Evolutionary conservation across 83 land plant species (phyloP).

Genomic region (Thuja plicata): DNA sequence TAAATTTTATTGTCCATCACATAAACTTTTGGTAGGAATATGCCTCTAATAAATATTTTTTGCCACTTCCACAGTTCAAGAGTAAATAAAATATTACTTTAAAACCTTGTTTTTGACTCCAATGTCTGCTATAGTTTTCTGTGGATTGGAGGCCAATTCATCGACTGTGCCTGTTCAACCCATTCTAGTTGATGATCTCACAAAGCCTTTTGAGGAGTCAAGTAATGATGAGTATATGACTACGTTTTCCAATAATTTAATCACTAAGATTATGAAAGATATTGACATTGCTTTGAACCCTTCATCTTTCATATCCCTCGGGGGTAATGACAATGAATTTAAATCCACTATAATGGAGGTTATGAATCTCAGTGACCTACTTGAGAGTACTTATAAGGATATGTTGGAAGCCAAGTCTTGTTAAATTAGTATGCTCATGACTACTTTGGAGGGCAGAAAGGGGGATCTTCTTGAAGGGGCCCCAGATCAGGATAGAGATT

Average conservation of each 20-base stretch:
- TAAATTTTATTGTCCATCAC: no score
- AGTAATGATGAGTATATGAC: slow-evolving; percentile 50
- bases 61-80: no score
- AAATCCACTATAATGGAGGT: slow-evolving; percentile 75
- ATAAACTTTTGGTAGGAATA: no score
- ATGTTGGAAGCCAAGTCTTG: slow-evolving; percentile 97
- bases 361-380: slow-evolving; percentile 75
- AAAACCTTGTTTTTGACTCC: no score
- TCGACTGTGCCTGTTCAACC: slow-evolving; percentile 87
- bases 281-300: slow-evolving; percentile 85
- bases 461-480: slow-evolving; percentile 84
- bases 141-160: slow-evolving; percentile 95
- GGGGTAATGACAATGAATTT: slow-evolving; percentile 84
- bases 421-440: slow-evolving; percentile 99
- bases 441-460: slow-evolving; percentile 90
- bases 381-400: slow-evolving; percentile 95
- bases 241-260: slow-evolving; percentile 86
- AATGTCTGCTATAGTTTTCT: slow-evolving; percentile 86
- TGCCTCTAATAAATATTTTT: no score
- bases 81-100: no score
- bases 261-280: slow-evolving; percentile 82
- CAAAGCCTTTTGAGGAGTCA: slow-evolving; percentile 52
- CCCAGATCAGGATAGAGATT: slow-evolving; percentile 81
- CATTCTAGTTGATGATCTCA: slow-evolving; percentile 88
- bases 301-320: slow-evolving; percentile 27